Evolutionary conservation across 805 yeast genomes (phyloP), one percentile per base, ranked within the genome.

Genomic region (Wickerhamia fluorescens): DNA sequence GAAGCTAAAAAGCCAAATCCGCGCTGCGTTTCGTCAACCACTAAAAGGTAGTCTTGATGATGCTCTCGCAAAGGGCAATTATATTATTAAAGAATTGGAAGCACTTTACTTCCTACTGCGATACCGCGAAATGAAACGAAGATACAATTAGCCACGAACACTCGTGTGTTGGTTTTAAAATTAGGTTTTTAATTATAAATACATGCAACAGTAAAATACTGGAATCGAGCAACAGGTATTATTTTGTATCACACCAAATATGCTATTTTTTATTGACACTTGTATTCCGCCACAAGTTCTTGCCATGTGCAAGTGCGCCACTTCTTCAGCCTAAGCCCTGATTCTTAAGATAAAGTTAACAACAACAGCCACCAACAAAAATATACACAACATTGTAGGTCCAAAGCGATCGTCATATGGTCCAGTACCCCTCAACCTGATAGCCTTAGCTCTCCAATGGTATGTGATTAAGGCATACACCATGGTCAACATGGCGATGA

Each of bases 341-440:
- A 82, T 75, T 60, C 97, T 82, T 53, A 92, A 66, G 19, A 87
- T 66, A 52, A 92, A 92, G 67, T 92, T 92, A 42, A 92, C 84
- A 25, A 92, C 80, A 29, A 92, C 96, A 1, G 99, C 96, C 27
- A 87, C 75, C 40, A 92, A 68, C 48, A 92, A 69, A 65, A 92
- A 92, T 66, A 89, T 71, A 63, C 98, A 92, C 47, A 92, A 72
- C 83, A 89, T 79, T 10, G 99, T 94, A 26, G 99, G 98, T 25
- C 99, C 99, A 44, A 92, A 80, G 53, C 98, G 76, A 60, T 92
- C 99, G 52, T 92, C 99, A 54, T 92, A 92, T n/a, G 98, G 98
- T 27, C 98, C 98, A 9, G 95, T 77, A 23, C 98, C 98, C 60
- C 97, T 79, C 61, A 89, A 73, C 59, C 99, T 79, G 44, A 92